These are phyloP conservation scores for Hygrophila difformis DNA, from an alignment of 257 asterid genomes.

Conservation along the genomic window DNA sequence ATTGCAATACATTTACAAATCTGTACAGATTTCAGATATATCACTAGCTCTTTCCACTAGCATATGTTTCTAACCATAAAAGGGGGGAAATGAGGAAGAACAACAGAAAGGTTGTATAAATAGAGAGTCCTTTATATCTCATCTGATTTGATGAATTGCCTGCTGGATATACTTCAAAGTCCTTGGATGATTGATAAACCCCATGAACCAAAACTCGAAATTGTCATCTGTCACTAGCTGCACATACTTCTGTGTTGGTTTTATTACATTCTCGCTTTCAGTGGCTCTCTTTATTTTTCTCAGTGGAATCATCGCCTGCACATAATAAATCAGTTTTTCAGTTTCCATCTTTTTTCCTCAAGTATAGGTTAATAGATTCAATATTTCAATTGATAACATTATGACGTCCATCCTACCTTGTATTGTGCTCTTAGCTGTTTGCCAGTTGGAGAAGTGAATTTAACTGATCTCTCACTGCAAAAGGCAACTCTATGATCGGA, in stretches of 20 bases:
- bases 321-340: too few species aligned
- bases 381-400: too few species aligned
- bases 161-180: conserved; percentile 27
- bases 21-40: conserved; percentile 5
- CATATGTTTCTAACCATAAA: too few species aligned
- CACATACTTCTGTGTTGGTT: conserved; percentile 35
- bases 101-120: not conserved
- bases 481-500: conserved; percentile 30
- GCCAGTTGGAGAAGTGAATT: conserved; percentile 28
- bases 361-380: not conserved
- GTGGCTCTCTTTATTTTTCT: conserved; percentile 20
- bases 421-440: conserved; percentile 23
- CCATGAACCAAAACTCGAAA: conserved; percentile 54
- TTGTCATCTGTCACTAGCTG: conserved; percentile 29
- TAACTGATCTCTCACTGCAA: conserved; percentile 42
- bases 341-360: not conserved
- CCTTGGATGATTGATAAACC: conserved; percentile 29
- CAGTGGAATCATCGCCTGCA: conserved; percentile 26
- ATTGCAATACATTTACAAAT: conserved; percentile 2
- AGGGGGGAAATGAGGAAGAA: too few species aligned
- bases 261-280: conserved; percentile 17
- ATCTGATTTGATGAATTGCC: conserved; percentile 19
- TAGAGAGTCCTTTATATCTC: not conserved
- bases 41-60: not conserved
- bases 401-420: conserved; percentile 18